These are phyloP conservation scores for Otatea glauca DNA, from an alignment of 176 grass and related monocot genomes.

Conservation along the genomic window DNA sequence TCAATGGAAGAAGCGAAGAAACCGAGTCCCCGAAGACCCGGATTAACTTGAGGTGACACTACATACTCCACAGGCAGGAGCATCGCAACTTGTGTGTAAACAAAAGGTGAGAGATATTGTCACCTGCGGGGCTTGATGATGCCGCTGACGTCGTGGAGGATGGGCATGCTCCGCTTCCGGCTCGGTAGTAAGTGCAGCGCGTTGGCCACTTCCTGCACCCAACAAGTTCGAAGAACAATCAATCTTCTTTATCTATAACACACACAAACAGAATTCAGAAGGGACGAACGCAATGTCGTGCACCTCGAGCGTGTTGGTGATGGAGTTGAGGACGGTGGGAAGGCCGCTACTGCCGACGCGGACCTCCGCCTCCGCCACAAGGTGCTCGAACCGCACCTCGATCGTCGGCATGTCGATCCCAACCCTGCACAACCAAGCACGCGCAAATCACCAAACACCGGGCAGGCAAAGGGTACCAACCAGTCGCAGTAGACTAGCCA, in stretches of 20 bases:
- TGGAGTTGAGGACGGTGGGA: slow-evolving; percentile 79
- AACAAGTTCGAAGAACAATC: slow-evolving; percentile 8
- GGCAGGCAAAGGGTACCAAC: neutral
- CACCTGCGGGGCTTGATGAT: slow-evolving; percentile 92
- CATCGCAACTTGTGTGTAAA: slow-evolving; percentile 17
- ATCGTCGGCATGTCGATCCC: slow-evolving; percentile 84
- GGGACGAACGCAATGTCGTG: neutral
- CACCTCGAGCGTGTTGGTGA: slow-evolving; percentile 81
- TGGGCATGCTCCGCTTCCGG: slow-evolving; percentile 68
- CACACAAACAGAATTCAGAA: neutral
- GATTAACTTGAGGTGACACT: neutral
- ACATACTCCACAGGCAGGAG: neutral
- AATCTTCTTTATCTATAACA: neutral
- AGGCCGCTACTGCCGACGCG: slow-evolving; percentile 87
- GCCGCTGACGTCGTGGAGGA: slow-evolving; percentile 88
- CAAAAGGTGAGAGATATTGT: neutral
- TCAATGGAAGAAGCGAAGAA: slow-evolving; percentile 26
- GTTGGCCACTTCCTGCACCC: slow-evolving; percentile 62
- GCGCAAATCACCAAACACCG: slow-evolving; percentile 40
- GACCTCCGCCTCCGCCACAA: slow-evolving; percentile 62
- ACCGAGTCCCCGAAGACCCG: neutral
- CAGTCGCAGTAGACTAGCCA: neutral
- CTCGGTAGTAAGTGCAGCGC: slow-evolving; percentile 68
- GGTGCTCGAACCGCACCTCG: slow-evolving; percentile 85
- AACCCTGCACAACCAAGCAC: slow-evolving; percentile 54